Conservation (phyloP, 148 eudicot species). For the Fagopyrum tataricum region DNA sequence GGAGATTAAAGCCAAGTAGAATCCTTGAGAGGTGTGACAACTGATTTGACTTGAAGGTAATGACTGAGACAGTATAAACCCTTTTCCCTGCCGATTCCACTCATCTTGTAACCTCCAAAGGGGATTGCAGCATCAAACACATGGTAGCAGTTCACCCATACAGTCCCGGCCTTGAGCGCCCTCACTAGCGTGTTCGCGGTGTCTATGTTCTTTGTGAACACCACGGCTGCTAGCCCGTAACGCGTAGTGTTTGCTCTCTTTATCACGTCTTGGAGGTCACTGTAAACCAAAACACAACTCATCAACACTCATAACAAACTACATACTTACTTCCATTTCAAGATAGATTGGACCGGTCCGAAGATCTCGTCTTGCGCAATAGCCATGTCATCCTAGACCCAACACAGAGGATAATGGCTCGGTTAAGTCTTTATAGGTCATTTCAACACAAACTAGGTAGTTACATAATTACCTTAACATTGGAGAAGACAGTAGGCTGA, state of each 20-base stretch:
- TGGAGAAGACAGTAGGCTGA: constrained; percentile 90
- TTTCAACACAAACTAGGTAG: neutral
- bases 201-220: constrained; percentile 61
- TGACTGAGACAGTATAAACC: constrained; percentile 71
- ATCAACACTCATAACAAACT: neutral
- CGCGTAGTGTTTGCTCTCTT: constrained; percentile 64
- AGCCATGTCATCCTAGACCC: constrained; percentile 72
- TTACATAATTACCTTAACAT: constrained; percentile 67
- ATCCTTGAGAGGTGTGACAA: constrained; percentile 69
- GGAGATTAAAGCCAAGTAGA: constrained; percentile 63
- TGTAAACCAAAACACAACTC: constrained; percentile 11
- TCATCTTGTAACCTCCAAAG: constrained; percentile 92
- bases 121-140: constrained; percentile 92
- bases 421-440: neutral
- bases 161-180: constrained; percentile 74
- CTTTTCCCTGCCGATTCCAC: constrained; percentile 89
- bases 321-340: constrained; percentile 69
- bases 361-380: constrained; percentile 95
- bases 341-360: constrained; percentile 87
- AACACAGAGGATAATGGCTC: neutral
- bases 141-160: constrained; percentile 87
- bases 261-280: constrained; percentile 71
- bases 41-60: constrained; percentile 85
- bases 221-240: constrained; percentile 87
- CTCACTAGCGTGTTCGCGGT: constrained; percentile 80